These are phyloP conservation scores for Globisporangium paddicum DNA, from an alignment of 352 stramenopile species.

Conservation along the genomic window DNA sequence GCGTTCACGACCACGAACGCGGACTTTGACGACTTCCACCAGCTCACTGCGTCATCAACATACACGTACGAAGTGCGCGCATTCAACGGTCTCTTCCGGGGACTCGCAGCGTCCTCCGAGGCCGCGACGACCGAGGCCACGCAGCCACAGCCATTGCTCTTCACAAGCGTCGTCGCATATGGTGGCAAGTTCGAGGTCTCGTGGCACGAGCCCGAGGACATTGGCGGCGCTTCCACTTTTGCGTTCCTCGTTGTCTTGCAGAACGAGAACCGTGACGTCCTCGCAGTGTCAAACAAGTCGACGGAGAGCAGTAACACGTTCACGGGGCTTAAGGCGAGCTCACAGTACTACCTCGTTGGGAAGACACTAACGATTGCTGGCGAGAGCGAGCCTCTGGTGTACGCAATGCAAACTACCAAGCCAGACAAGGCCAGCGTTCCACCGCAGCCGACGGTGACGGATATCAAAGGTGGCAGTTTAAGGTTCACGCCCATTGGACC, in stretches of 20 bases:
- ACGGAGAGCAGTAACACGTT: conserved; percentile 13
- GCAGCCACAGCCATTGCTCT: conserved; percentile 18
- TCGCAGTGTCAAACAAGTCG: background rate
- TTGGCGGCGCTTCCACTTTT: conserved; percentile 31
- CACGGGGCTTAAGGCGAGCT: conserved; percentile 16
- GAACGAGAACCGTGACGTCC: background rate
- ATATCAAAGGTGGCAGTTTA: conserved; percentile 25
- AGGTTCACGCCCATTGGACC: conserved; percentile 14
- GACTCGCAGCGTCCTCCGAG: background rate
- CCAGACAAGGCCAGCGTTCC: conserved; percentile 21
- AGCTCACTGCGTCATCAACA: conserved; percentile 19
- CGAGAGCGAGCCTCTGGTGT: conserved; percentile 12
- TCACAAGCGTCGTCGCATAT: conserved; percentile 19
- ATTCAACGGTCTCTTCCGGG: conserved; percentile 37
- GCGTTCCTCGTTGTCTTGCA: conserved; percentile 18
- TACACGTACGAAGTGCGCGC: conserved; percentile 43
- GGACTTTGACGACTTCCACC: conserved; percentile 26
- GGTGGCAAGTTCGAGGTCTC: conserved; percentile 41
- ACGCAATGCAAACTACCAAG: conserved; percentile 12
- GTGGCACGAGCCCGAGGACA: conserved; percentile 33
- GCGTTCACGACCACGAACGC: conserved; percentile 11
- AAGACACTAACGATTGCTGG: conserved; percentile 18
- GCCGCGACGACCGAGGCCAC: conserved; percentile 21
- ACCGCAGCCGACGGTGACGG: conserved; percentile 9
- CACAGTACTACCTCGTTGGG: conserved; percentile 20